Evolutionary conservation across 2,329 filamentous ascomycete genomes (phyloP), one percentile per base, ranked within the genome.

Genomic region (Epichloe sp.): DNA sequence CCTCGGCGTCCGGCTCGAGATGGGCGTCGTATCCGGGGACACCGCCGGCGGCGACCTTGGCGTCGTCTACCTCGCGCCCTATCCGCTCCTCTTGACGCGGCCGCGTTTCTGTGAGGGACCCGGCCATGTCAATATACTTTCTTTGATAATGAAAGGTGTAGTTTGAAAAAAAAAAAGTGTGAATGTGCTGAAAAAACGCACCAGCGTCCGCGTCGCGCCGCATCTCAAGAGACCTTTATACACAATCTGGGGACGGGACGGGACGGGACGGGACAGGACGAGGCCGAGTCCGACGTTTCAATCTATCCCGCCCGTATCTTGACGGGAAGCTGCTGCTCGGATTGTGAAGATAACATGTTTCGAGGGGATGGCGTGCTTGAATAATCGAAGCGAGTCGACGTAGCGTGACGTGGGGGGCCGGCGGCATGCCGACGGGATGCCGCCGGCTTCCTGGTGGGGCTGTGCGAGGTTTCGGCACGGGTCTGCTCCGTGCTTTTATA

Each of bases 341-440:
- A n/a, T 26, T n/a, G 12, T 11, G 48, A 58, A 56, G 58, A 56
- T 55, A 59, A 43, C 57, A 62, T 61, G 52, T 48, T 49, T 45
- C 45, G 53, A 42, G 55, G 37, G 46, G 57, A 60, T 62, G 57
- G 55, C 58, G 57, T 63, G 60, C 58, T 60, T 55, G 45, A 11
- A 31, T 4, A 31, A 31, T 31, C 31, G 49, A 37, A 19, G 21
- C 8, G 17, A 37, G 7, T 37, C 7, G 14, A 38, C 14, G 37
- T 1, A 6, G 14, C 31, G 31, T 31, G 31, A 31, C 31, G 31
- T 31, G 26, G 0, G 8, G 31, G 8, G 31, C 10, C 8, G 8
- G 3, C 26, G 26, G 26, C 10, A 31, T 10, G 0, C 26, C 26
- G 26, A 1, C 26, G 26, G 26, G 1, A 31, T 31, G 26, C 26